Base-by-base conservation (phyloP, 2,329 filamentous ascomycete genomes). In the Coniella vitis region DNA sequence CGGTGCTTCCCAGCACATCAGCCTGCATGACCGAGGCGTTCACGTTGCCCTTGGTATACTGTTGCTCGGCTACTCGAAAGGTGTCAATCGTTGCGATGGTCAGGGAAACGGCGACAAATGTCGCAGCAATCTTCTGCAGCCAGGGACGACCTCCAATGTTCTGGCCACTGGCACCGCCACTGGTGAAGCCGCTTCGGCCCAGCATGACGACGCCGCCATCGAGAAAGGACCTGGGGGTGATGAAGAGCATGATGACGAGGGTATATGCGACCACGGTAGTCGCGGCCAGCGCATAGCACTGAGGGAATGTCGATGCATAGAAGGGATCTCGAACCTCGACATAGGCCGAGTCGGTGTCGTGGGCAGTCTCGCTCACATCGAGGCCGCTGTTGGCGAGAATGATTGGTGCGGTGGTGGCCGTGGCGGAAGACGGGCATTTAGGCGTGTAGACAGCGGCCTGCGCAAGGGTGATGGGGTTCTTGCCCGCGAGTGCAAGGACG, bases 61-160 rank as follows among this genome's bases (percentile, higher is more conserved):
- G 91, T 45, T 75, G 62, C 63, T 91, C 79, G 17, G 90, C 90
- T 13, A 93, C 87, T 57, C 78, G 76, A 63, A 97, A 95, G 0
- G 91, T 95, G 68, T 95, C 89, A 45, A 84, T 87, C 8, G 90
- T 95, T 38, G 93, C 93, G 54, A 97, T 93, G 1, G 90, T 96
- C 47, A 98, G 75, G 3, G 91, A 96, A 22, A 97, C 81, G 22
- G 84, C 78, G 1, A 89, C 81, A 1, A 83, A 86, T 44, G 88
- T 67, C 2, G 86, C 78, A 3, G 86, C 86, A 45, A 89, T 79
- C 65, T 87, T 91, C 65, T 98, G 93, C 51, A 98, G 72, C 88
- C 90, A 95, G 4, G 93, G 93, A 45, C 93, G 82, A 38, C 90
- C 90, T 45, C 93, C 93, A 14, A 96, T 89, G 47, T 84, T 90